Evolutionary conservation across 352 stramenopile species (phyloP), one percentile per base, ranked within the genome.

Genomic region (Globisporangium emineosum): DNA sequence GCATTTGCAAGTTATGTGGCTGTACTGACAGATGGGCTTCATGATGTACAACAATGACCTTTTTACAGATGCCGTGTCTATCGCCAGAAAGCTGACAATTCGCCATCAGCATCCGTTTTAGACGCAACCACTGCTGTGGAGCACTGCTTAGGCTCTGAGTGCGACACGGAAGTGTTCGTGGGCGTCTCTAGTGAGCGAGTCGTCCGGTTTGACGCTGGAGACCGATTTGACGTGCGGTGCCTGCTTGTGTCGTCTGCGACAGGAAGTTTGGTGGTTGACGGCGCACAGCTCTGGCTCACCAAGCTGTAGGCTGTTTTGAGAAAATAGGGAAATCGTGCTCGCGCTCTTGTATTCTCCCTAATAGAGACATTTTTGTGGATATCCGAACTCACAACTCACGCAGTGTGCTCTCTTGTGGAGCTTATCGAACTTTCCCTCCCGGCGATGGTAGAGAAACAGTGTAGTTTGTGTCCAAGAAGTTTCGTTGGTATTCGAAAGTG

Each of bases 141-240:
- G 47, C 59, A 76, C 17, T 90, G 81, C 35, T 47, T 52, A 42
- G 61, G 54, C 8, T 12, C 47, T 15, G 64, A 65, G 35, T 89
- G 79, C 40, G 54, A 76, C 4, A 58, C 71, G 40, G 82, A 57
- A 5, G 70, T 89, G 49, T 91, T 88, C 25, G 30, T 81, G 9
- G 78, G 80, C 9, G 47, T 83, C 4, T 73, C 77, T 33, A 69
- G 54, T 21, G 72, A 84, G 33, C 65, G 69, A 30, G 67, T 91
- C 17, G 63, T 81, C 5, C 29, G 58, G 9, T 72, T 73, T 37
- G 56, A 32, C 43, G 3, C 21, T 12, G 67, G 72, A 1, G 83
- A 90, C 51, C 66, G 58, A 4, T 80, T 88, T 56, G 72, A 72
- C 2, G 63, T 76, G 0, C 64, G 61, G 19, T 91, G 80, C 49